These are phyloP conservation scores for Kwoniella shivajii DNA, from an alignment of 1,284 basidiomycete genomes.

Conservation along the genomic window DNA sequence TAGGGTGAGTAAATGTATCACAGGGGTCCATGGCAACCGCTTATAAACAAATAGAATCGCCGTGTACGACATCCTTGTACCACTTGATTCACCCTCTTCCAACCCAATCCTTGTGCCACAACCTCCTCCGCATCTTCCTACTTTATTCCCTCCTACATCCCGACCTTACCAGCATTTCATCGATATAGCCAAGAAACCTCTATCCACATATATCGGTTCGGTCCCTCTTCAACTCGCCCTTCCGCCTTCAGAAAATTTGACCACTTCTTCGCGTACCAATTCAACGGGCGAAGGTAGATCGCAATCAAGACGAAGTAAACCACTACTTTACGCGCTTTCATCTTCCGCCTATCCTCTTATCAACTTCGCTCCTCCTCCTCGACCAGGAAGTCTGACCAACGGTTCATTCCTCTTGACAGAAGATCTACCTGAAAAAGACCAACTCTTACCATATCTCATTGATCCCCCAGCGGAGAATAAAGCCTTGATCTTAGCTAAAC, in stretches of 20 bases:
- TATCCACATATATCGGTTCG: conserved; percentile 47
- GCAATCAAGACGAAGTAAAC: conserved; percentile 4
- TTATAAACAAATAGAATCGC: too few relatives aligned
- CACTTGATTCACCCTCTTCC: conserved; percentile 33
- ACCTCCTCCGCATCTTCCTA: conserved; percentile 45
- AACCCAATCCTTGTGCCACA: conserved; percentile 54
- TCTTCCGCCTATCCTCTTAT: conserved; percentile 50
- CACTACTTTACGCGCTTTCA: conserved; percentile 49
- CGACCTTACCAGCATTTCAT: conserved; percentile 26
- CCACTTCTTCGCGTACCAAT: background rate
- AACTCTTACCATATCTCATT: conserved; percentile 43
- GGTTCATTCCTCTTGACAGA: conserved; percentile 47
- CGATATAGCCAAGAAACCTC: conserved; percentile 34
- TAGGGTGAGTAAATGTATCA: conserved; percentile 48
- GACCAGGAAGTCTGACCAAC: conserved; percentile 41
- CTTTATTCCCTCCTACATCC: conserved; percentile 35
- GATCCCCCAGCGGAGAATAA: conserved; percentile 44
- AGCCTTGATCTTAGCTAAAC: conserved; percentile 8
- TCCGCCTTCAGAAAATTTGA: conserved; percentile 12
- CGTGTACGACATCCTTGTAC: conserved; percentile 52
- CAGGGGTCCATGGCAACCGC: too few relatives aligned
- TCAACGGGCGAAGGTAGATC: background rate
- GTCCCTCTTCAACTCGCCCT: conserved; percentile 33
- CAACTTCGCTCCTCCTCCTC: conserved; percentile 45
- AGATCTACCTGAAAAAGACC: conserved; percentile 35